Conservation (phyloP, 345 rosid genomes). For the Rhodamnia rubescens region DNA sequence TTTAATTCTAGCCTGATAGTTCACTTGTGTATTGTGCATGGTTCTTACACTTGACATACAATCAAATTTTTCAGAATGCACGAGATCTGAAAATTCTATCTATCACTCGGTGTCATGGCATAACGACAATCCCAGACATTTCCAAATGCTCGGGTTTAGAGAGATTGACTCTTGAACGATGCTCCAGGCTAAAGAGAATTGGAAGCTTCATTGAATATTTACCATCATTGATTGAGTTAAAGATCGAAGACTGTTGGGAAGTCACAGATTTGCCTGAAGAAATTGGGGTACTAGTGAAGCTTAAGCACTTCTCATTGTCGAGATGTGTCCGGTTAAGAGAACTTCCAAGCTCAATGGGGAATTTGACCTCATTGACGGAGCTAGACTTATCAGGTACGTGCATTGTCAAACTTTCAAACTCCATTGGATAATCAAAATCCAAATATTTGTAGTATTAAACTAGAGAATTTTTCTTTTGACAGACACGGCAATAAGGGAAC, state of each 20-base stretch:
- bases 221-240: fast-evolving
- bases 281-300: fast-evolving
- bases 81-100: background rate
- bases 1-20: background rate
- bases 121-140: background rate
- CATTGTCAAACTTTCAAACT: fast-evolving
- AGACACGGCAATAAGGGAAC: background rate
- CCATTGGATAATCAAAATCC: background rate
- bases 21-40: fast-evolving
- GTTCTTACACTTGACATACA: fast-evolving
- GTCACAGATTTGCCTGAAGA: background rate
- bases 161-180: background rate
- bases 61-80: background rate
- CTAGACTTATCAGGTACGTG: background rate
- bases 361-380: background rate
- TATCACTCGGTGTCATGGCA: fast-evolving
- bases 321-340: fast-evolving
- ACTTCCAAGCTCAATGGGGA: background rate
- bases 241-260: too few relatives aligned
- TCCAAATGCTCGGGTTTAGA: fast-evolving
- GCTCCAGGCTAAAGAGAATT: background rate
- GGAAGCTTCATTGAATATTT: background rate
- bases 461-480: background rate
- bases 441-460: too few relatives aligned
- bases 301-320: background rate